Percentiles rank a stretch among this genome's conserved stretches.
Conservation (phyloP, 2,329 filamentous ascomycete species). For the Aureobasidium sp. region DNA sequence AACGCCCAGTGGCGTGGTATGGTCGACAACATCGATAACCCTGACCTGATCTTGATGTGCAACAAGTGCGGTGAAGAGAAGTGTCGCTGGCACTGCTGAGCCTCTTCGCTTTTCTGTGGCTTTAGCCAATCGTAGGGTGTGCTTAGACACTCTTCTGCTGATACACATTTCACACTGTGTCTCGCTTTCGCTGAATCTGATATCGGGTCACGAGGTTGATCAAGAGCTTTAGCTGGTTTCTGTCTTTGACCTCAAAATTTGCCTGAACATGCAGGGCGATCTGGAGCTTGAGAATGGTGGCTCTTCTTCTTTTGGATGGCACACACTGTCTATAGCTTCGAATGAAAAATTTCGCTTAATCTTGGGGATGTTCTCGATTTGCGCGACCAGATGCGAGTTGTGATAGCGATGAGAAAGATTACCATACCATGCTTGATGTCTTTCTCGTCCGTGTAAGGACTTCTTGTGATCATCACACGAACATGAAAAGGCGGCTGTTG, state of each 20-base stretch:
- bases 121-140: not conserved
- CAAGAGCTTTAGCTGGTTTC: not conserved
- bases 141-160: not conserved
- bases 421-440: not conserved
- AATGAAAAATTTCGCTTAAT: not conserved
- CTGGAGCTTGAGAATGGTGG: not conserved
- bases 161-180: not conserved
- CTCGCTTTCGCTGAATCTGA: not conserved
- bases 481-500: not conserved
- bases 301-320: not conserved
- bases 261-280: not conserved
- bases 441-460: not conserved
- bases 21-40: not conserved
- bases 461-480: too few relatives aligned
- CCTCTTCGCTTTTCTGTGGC: not conserved
- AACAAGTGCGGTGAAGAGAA: constrained; percentile 1
- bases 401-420: not conserved
- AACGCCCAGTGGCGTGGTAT: not conserved
- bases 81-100: not conserved
- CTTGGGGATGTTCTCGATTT: not conserved
- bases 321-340: not conserved
- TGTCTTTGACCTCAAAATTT: not conserved
- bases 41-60: not conserved
- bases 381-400: not conserved
- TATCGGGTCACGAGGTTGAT: not conserved